These are phyloP conservation scores for Protomyces lactucae-debilis DNA, from an alignment of 1,139 yeast genomes.

Conservation along the genomic window DNA sequence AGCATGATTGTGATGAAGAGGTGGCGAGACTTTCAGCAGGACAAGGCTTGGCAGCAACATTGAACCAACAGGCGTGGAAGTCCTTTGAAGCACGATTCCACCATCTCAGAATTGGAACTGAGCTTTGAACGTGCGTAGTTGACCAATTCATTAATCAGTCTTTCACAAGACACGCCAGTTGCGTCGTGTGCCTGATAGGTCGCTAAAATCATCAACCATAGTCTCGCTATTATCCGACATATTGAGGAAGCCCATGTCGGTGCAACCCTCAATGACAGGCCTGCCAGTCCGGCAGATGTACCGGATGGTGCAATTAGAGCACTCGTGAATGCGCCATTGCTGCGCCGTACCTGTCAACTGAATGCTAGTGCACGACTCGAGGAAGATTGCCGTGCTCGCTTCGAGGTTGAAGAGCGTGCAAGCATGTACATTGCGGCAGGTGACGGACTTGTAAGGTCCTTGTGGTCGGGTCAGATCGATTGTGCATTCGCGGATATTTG, in stretches of 20 bases:
- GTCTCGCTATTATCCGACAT: neutral
- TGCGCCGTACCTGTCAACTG: constrained; percentile 9
- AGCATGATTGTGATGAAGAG: constrained; percentile 81
- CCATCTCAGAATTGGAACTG: too few relatives aligned
- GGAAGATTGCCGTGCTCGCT: constrained; percentile 7
- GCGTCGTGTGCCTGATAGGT: constrained; percentile 8
- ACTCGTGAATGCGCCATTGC: constrained; percentile 11
- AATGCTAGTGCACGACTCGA: neutral
- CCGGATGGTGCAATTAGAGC: neutral
- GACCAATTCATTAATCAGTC: neutral
- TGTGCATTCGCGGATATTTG: neutral
- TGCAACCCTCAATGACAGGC: constrained; percentile 18
- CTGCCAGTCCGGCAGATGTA: constrained; percentile 17
- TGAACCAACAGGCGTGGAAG: neutral
- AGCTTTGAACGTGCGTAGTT: neutral
- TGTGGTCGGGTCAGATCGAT: constrained; percentile 1
- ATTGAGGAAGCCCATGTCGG: constrained; percentile 3
- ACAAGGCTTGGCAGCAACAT: constrained; percentile 34
- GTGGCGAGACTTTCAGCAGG: constrained; percentile 91
- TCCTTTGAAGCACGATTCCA: neutral
- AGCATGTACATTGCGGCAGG: neutral
- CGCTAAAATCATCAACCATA: constrained; percentile 20
- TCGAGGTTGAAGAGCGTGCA: neutral
- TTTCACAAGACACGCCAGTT: constrained; percentile 10
- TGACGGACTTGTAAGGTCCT: constrained; percentile 10